Evolutionary conservation across 179 eudicot genomes (phyloP).

Genomic region (Silene noctiflora): DNA sequence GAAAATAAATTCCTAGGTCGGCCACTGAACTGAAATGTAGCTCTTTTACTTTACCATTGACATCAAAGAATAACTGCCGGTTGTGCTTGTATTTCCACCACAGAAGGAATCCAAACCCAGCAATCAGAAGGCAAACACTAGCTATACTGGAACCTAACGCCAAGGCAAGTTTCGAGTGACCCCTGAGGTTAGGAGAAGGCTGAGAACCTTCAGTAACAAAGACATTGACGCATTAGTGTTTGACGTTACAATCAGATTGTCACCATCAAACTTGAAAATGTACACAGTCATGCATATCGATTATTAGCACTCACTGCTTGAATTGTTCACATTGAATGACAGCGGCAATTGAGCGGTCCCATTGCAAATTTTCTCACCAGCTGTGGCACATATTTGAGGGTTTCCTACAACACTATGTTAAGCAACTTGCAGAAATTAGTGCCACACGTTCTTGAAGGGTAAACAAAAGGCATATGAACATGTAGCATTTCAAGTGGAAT

Average conservation of each 20-base stretch:
- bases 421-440: conserved; percentile 10
- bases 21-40: background rate
- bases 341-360: conserved; percentile 74
- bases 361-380: conserved; percentile 64
- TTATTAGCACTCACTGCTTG: conserved; percentile 49
- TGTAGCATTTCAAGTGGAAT: background rate
- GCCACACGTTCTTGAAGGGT: background rate
- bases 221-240: conserved; percentile 6
- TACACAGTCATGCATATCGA: background rate
- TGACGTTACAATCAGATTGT: background rate
- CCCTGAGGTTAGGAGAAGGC: conserved; percentile 39
- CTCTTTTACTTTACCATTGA: conserved; percentile 45
- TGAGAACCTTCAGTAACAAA: conserved; percentile 38
- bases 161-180: conserved; percentile 61
- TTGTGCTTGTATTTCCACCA: conserved; percentile 73
- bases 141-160: conserved; percentile 83
- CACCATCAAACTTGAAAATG: background rate
- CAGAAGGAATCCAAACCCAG: conserved; percentile 58
- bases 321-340: conserved; percentile 50
- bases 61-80: conserved; percentile 70
- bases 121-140: conserved; percentile 57
- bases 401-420: conserved; percentile 67
- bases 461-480: background rate
- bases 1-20: background rate
- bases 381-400: conserved; percentile 72